phyloP scores from a whole-genome alignment of 768 basidiomycete genomes.

The Hemileccinum rubropunctum region DNA sequence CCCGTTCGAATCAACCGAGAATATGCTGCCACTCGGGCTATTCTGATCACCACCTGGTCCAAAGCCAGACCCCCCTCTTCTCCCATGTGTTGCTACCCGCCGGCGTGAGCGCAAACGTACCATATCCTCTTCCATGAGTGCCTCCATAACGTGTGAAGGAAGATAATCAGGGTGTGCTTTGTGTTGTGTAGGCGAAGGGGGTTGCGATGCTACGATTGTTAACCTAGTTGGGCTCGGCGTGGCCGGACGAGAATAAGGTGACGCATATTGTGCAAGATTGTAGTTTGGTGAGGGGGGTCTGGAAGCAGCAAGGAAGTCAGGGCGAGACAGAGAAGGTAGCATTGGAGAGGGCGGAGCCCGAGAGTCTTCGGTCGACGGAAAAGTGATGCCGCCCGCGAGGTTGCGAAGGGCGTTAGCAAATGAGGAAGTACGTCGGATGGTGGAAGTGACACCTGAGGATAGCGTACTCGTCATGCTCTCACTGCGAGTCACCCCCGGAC shows the following conservation, averaged over 20 bases:
- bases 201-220: conserved; percentile 24
- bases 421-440: conserved; percentile 73
- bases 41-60: conserved; percentile 43
- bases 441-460: conserved; percentile 61
- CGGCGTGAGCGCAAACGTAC: conserved; percentile 78
- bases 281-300: conserved; percentile 78
- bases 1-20: conserved; percentile 69
- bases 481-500: conserved; percentile 52
- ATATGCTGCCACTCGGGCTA: conserved; percentile 75
- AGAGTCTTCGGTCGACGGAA: conserved; percentile 61
- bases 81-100: conserved; percentile 37
- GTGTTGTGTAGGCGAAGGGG: conserved; percentile 32
- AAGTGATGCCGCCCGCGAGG: conserved; percentile 67
- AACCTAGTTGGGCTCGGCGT: conserved; percentile 35
- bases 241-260: conserved; percentile 64
- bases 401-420: conserved; percentile 75
- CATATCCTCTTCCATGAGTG: conserved; percentile 93
- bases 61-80: conserved; percentile 40
- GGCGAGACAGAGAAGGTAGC: conserved; percentile 20
- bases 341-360: conserved; percentile 37
- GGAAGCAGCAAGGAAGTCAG: conserved; percentile 42
- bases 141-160: conserved; percentile 81
- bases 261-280: conserved; percentile 72
- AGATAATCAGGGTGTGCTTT: conserved; percentile 51
- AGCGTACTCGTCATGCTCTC: conserved; percentile 64